Base-by-base conservation (phyloP, 179 eudicot genomes). In the Heliamphora ciliata region DNA sequence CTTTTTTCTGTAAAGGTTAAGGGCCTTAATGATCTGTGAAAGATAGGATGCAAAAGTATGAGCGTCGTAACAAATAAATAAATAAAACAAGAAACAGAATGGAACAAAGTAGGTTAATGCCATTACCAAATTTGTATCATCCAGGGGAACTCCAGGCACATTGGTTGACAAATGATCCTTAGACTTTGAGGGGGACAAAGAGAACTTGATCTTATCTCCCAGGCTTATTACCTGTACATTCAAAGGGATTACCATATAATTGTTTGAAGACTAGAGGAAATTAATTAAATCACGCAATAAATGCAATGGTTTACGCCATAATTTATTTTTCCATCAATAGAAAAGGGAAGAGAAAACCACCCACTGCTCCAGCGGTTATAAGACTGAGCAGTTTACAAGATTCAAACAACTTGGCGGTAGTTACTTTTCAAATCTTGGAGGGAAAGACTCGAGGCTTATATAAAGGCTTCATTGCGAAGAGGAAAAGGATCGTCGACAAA, bases 111-210 rank as follows among this genome's bases (percentile, higher is more conserved):
- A 17, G 51, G 76, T 66, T 61, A 50, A 44, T 18, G 48, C 0
- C 24, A 85, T 86, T 89, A 94, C 99, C 99, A 94, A 86, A 87
- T 96, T 96, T 78, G 84, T 88, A 48, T 92, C 97, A 82, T 96
- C 98, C 60, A 96, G 91, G 31, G 99, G 98, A 86, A 96, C 91
- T 80, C 98, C 99, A 40, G 94, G 84, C 76, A 92, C 98, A 87
- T 94, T 96, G 74, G 98, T 93, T 15, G 99, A 90, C 82, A 96
- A 76, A 24, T 94, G 90, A 86, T 96, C 99, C 87, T 87, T 91
- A 47, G 90, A 87, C 73, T 86, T 93, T 80, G 98, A 91, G 82
- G 99, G 99, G 76, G 98, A 90, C 82, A 94, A 82, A 15, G 99
- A 96, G 84, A 94, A 96, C 83, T 96, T 93, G 79, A 96, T 93